phyloP scores from a whole-genome alignment of 345 rosid species.

The Crucihimalaya himalaica region DNA sequence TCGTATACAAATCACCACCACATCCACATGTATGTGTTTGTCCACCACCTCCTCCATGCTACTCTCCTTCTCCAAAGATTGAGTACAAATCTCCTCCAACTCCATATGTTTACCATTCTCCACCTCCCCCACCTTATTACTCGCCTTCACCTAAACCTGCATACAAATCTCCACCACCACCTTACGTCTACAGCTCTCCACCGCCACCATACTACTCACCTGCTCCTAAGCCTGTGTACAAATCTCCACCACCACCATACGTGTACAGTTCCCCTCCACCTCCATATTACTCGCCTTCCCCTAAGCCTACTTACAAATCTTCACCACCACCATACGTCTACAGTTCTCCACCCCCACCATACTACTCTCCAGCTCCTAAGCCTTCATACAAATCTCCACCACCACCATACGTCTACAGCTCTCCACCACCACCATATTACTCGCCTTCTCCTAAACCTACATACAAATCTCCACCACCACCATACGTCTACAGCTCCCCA shows the following conservation, averaged over 20 bases:
- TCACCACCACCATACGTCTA: background rate
- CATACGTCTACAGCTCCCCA: background rate
- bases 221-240: background rate
- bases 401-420: background rate
- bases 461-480: background rate
- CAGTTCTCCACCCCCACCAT: background rate
- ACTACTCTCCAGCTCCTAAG: background rate
- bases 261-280: background rate
- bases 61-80: background rate
- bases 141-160: background rate
- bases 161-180: background rate
- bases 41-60: constrained; percentile 1
- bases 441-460: background rate
- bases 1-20: background rate
- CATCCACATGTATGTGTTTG: background rate
- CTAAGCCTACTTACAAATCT: background rate
- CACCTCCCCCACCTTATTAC: background rate
- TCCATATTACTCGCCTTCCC: background rate
- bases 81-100: background rate
- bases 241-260: background rate
- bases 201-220: background rate
- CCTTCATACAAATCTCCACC: background rate
- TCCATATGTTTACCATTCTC: background rate
- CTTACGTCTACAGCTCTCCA: background rate
- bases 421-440: background rate